phyloP scores from a whole-genome alignment of 768 basidiomycete genomes.

The Lactarius tabidus region DNA sequence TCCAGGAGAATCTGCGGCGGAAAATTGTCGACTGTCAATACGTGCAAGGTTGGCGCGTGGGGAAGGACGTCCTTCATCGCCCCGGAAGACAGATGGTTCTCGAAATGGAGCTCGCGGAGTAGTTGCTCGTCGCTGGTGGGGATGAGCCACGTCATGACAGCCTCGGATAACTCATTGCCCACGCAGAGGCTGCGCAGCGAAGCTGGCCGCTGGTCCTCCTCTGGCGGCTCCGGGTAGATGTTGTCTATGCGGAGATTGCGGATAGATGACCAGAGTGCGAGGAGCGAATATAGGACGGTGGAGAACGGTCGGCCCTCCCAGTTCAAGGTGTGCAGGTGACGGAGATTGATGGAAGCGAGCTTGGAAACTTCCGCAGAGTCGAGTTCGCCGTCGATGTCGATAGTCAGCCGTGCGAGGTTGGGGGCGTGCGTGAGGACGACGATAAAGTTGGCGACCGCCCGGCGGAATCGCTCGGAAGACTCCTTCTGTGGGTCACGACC shows the following conservation, averaged over 20 bases:
- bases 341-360: constrained; percentile 13
- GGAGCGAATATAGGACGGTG: constrained; percentile 10
- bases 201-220: constrained; percentile 8
- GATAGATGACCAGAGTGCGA: constrained; percentile 19
- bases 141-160: constrained; percentile 17
- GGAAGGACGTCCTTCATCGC: constrained; percentile 2
- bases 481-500: not conserved
- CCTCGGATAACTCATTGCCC: constrained; percentile 9
- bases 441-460: constrained; percentile 12
- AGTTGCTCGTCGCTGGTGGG: constrained; percentile 3
- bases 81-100: not conserved
- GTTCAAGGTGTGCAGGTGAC: constrained; percentile 16
- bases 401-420: constrained; percentile 16
- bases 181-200: constrained; percentile 13
- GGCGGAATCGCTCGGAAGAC: constrained; percentile 2
- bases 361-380: constrained; percentile 1
- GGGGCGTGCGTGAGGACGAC: constrained; percentile 10
- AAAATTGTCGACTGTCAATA: constrained; percentile 15
- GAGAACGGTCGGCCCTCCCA: constrained; percentile 23
- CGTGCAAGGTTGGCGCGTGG: constrained; percentile 9
- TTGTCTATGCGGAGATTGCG: constrained; percentile 19
- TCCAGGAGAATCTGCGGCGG: constrained; percentile 17
- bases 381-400: constrained; percentile 21
- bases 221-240: constrained; percentile 10
- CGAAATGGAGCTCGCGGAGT: constrained; percentile 20